These are phyloP conservation scores for Hyphopichia khmerensis DNA, from an alignment of 1,139 yeast species.

Conservation along the genomic window DNA sequence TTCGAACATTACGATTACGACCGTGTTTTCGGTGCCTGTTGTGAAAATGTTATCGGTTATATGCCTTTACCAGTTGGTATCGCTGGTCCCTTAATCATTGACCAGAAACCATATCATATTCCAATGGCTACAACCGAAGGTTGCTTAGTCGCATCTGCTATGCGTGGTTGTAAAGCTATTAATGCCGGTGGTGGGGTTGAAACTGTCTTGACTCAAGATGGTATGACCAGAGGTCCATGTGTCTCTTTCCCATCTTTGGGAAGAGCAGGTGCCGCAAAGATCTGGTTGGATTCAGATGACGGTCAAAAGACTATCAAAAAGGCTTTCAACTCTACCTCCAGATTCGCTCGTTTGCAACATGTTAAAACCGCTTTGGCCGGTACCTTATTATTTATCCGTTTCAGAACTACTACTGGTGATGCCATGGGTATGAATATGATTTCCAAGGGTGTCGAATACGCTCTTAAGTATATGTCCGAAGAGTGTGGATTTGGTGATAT, in stretches of 20 bases:
- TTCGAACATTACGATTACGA: constrained; percentile 85
- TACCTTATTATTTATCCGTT: constrained; percentile 79
- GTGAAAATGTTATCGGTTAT: constrained; percentile 96
- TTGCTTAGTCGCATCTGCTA: constrained; percentile 94
- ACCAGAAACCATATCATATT: constrained; percentile 80
- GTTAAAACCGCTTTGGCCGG: constrained; percentile 97
- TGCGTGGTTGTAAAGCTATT: constrained; percentile 98
- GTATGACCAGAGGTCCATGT: constrained; percentile 99
- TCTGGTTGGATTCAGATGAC: constrained; percentile 95
- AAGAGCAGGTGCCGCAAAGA: constrained; percentile 92
- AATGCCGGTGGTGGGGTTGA: constrained; percentile 96
- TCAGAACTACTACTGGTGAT: constrained; percentile 97
- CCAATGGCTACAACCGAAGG: constrained; percentile 99
- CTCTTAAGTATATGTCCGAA: constrained; percentile 80
- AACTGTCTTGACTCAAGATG: constrained; percentile 91
- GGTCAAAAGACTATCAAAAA: constrained; percentile 80
- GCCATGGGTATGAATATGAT: constrained; percentile 99
- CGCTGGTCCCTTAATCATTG: constrained; percentile 94
- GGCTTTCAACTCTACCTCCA: constrained; percentile 93
- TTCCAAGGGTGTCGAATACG: constrained; percentile 92
- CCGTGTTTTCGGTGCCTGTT: constrained; percentile 97
- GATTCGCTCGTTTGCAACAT: constrained; percentile 93
- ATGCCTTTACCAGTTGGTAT: constrained; percentile 97
- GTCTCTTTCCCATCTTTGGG: constrained; percentile 78
- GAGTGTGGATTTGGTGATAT: constrained; percentile 93